Evolutionary conservation across 2,329 filamentous ascomycete species (phyloP).

Genomic region (Chaetothyriales sp.): DNA sequence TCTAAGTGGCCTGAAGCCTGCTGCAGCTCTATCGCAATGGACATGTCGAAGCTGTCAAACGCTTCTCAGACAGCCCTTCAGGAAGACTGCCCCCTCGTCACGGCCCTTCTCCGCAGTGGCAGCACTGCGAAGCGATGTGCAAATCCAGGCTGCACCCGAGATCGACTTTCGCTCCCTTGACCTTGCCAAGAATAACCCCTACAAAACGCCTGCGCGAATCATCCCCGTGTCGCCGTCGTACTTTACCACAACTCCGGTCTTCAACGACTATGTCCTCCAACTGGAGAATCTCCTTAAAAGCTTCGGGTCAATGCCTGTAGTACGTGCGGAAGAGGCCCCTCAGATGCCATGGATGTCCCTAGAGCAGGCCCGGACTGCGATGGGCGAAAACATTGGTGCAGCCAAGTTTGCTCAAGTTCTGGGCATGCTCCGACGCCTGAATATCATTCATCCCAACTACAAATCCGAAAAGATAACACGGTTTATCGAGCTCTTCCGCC

Average conservation of each 20-base stretch:
- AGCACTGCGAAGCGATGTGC: slow-evolving; percentile 6
- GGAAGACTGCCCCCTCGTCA: background rate
- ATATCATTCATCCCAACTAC: slow-evolving; percentile 67
- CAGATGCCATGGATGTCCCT: slow-evolving; percentile 69
- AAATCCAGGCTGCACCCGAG: slow-evolving; percentile 27
- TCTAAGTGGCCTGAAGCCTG: background rate
- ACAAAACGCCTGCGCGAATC: slow-evolving; percentile 46
- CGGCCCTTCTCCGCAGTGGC: slow-evolving; percentile 1
- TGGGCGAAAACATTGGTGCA: slow-evolving; percentile 58
- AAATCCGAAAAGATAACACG: slow-evolving; percentile 53
- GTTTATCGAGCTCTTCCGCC: slow-evolving; percentile 55
- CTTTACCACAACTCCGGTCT: slow-evolving; percentile 71
- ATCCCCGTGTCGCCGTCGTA: slow-evolving; percentile 83
- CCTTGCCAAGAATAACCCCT: background rate
- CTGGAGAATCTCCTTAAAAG: slow-evolving; percentile 57
- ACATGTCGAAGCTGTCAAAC: background rate
- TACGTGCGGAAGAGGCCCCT: slow-evolving; percentile 50
- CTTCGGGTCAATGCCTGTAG: slow-evolving; percentile 56
- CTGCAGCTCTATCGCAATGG: background rate
- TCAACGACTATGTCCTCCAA: slow-evolving; percentile 68
- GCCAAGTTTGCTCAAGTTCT: slow-evolving; percentile 68
- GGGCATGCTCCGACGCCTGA: slow-evolving; percentile 60
- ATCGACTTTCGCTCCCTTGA: slow-evolving; percentile 24
- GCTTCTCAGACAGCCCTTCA: background rate
- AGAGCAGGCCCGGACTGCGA: slow-evolving; percentile 54